Evolutionary conservation across 306 rosid genomes (phyloP), one percentile per base, ranked within the genome.

Genomic region (Casuarina glauca): DNA sequence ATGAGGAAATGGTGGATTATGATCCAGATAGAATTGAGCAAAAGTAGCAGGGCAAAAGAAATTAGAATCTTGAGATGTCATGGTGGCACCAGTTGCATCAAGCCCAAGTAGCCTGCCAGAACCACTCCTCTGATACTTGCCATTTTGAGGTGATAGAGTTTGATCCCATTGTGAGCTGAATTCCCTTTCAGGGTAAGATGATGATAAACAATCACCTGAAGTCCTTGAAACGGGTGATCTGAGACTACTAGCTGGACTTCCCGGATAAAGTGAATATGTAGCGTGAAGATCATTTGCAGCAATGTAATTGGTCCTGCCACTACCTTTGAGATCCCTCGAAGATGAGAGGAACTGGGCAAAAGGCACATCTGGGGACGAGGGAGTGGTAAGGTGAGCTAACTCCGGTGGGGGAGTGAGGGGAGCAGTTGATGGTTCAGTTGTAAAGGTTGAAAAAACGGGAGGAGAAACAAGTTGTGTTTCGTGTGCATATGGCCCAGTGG

Each of bases 371-470:
- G 99, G 98, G 69, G 98, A 93, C 77, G 99, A 96, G 49, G 99
- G 99, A 66, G 99, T 91, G n/a, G 99, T 96, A 66, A 96, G 80
- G 86, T 96, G 99, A 77, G 99, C 99, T 84, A 95, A 84, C 82
- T 96, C 99, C 1, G 98, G 99, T 17, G 98, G 99, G 78, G 99
- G 99, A 74, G 99, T 96, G 76, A 90, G 90, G 72, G 99, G 97
- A 79, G 99, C 97, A 66, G 99, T 96, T 41, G 98, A 96, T 38
- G 99, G 99, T 82, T 96, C 99, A 5, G 99, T 96, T 72, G 98
- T 96, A 85, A 93, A 96, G 79, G 96, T 90, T 74, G 99, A 96
- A 88, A 93, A 93, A 67, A 90, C 98, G 6, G 98, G 99, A 82
- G 99, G 99, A 83, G 99, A 96, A 44, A 96, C 99, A 43, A 85